These are phyloP conservation scores for Solanum okadae DNA, from an alignment of 257 asterid genomes.

Conservation along the genomic window DNA sequence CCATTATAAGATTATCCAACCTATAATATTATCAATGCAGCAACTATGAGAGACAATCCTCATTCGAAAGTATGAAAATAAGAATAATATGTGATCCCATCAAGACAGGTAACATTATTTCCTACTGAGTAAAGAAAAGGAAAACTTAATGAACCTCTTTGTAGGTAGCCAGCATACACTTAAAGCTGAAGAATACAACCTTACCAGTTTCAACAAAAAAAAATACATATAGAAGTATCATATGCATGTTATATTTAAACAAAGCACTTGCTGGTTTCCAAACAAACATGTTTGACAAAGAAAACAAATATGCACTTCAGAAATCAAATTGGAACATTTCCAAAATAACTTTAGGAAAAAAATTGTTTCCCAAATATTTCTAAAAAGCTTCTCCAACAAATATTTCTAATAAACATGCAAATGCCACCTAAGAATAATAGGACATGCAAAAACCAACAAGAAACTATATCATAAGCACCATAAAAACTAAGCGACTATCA, in stretches of 20 bases:
- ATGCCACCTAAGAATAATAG: not conserved
- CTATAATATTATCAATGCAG: conserved; percentile 18
- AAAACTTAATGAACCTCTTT: not conserved
- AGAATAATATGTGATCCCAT: not conserved
- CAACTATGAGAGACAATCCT: not conserved
- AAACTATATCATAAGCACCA: not conserved
- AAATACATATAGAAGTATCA: not conserved
- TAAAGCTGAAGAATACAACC: not conserved
- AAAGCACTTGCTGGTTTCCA: not conserved
- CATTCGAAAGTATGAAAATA: not conserved
- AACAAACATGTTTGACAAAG: not conserved
- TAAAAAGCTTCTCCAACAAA: not conserved
- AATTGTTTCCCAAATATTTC: not conserved
- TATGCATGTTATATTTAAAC: not conserved
- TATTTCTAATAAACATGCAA: not conserved
- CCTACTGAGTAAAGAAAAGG: not conserved
- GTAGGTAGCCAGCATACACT: not conserved
- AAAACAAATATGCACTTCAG: not conserved
- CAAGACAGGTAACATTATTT: not conserved
- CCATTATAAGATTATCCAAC: conserved; percentile 88
- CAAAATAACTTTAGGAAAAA: not conserved
- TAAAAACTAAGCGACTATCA: not conserved
- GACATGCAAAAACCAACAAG: not conserved
- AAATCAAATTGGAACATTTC: not conserved
- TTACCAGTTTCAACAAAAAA: not conserved